Evolutionary conservation across 805 yeast genomes (phyloP).

Genomic region (Kuraishia floccosa): DNA sequence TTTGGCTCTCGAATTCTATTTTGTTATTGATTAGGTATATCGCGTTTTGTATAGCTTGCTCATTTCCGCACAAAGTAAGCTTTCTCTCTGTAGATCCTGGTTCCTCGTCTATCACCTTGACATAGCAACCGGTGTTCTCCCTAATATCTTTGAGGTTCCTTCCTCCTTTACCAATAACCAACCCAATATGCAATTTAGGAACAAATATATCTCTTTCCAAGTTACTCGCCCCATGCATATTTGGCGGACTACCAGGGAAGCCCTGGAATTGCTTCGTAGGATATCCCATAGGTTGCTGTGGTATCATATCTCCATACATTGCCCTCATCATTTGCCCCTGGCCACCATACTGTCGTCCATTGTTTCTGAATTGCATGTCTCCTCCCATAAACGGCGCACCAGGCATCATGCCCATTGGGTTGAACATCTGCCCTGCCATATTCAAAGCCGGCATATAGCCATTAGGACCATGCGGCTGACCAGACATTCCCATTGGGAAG

Average conservation of each 20-base stretch:
- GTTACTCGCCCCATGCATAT: conserved; percentile 5
- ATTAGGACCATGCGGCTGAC: conserved; percentile 4
- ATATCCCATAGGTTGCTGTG: too few relatives aligned
- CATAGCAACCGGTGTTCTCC: conserved; percentile 63
- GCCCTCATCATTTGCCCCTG: too few relatives aligned
- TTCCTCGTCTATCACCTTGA: conserved; percentile 50
- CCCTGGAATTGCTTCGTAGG: too few relatives aligned
- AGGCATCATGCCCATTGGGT: conserved; percentile 10
- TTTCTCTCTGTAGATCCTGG: conserved; percentile 50
- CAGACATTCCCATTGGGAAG: conserved; percentile 4
- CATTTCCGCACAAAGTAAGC: conserved; percentile 56
- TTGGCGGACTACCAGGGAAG: conserved; percentile 2
- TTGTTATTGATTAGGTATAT: conserved; percentile 61
- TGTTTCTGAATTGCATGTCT: not conserved
- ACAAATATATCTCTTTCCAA: conserved; percentile 62
- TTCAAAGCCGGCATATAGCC: conserved; percentile 3
- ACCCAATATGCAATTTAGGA: conserved; percentile 71
- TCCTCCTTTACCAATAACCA: conserved; percentile 82
- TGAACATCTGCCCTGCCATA: conserved; percentile 6
- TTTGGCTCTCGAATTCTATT: conserved; percentile 48
- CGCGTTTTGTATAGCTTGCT: conserved; percentile 62
- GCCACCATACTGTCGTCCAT: not conserved
- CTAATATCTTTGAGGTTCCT: conserved; percentile 70
- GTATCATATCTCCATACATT: too few relatives aligned
- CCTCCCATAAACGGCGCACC: conserved; percentile 2